phyloP scores from a whole-genome alignment of 129 eudicot genomes.

The Ambrosia trifida region DNA sequence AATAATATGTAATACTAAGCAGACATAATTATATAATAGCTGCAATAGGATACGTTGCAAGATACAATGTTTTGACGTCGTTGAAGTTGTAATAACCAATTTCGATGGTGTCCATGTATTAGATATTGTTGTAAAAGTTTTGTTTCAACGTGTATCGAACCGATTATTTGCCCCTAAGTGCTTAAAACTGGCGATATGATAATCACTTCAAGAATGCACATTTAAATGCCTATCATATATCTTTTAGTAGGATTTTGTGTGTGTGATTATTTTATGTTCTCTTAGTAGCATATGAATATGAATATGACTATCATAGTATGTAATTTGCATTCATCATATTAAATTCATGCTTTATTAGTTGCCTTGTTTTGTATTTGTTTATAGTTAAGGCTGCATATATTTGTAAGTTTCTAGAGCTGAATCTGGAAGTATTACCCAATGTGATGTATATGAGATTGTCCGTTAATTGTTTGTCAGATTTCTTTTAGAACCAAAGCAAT shows the following conservation, averaged over 20 bases:
- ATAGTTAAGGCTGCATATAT: background rate
- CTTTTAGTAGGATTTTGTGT: background rate
- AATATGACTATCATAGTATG: background rate
- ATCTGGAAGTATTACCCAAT: background rate
- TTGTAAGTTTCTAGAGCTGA: background rate
- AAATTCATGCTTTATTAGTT: slow-evolving; percentile 5
- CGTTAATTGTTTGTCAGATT: background rate
- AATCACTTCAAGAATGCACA: background rate
- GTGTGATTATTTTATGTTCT: background rate
- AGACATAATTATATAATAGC: background rate
- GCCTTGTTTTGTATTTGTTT: background rate
- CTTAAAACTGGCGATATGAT: background rate
- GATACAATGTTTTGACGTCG: background rate
- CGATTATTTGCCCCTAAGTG: background rate
- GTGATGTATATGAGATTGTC: background rate
- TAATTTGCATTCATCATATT: background rate
- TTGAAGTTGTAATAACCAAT: background rate
- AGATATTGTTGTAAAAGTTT: background rate
- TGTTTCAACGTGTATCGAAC: background rate
- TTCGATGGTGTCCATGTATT: background rate
- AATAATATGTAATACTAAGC: background rate
- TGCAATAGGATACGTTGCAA: background rate
- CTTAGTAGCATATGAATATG: background rate
- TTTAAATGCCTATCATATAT: background rate
- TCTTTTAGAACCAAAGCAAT: background rate